Conservation (phyloP, 257 asterid genomes). For the Knoxia roxburghii region DNA sequence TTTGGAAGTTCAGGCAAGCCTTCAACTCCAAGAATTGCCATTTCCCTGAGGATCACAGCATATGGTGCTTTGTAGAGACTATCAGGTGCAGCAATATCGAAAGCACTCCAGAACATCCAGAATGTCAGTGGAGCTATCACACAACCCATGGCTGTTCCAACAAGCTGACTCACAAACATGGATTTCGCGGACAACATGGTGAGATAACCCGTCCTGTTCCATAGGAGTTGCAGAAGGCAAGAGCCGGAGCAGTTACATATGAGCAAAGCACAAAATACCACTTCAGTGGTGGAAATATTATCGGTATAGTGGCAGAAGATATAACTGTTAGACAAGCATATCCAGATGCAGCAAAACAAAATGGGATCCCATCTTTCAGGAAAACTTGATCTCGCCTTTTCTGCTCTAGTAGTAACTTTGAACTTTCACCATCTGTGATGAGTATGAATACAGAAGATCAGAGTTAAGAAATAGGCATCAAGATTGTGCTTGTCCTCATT, state of each 20-base stretch:
- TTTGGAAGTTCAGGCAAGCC: slow-evolving; percentile 92
- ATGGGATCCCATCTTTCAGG: slow-evolving; percentile 71
- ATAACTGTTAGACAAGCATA: slow-evolving; percentile 80
- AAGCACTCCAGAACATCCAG: slow-evolving; percentile 89
- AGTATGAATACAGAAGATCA: slow-evolving; percentile 3
- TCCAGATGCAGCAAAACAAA: slow-evolving; percentile 88
- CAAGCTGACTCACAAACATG: slow-evolving; percentile 86
- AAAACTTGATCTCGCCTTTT: slow-evolving; percentile 65
- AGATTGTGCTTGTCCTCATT: too few relatives aligned
- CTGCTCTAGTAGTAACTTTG: slow-evolving; percentile 47
- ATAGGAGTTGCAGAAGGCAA: slow-evolving; percentile 94
- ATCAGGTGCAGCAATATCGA: slow-evolving; percentile 85
- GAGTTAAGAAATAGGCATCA: background rate
- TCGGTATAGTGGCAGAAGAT: slow-evolving; percentile 68
- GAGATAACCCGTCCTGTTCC: slow-evolving; percentile 87
- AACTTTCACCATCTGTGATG: slow-evolving; percentile 41
- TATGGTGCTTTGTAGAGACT: slow-evolving; percentile 93
- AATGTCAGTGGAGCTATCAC: slow-evolving; percentile 93
- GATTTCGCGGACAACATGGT: slow-evolving; percentile 84
- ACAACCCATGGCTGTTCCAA: slow-evolving; percentile 96
- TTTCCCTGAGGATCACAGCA: slow-evolving; percentile 81
- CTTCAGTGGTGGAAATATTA: slow-evolving; percentile 81
- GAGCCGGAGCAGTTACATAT: slow-evolving; percentile 87
- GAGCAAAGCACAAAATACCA: slow-evolving; percentile 94
- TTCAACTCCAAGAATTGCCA: slow-evolving; percentile 90